phyloP scores from a whole-genome alignment of 108 stramenopile species.

The Phaeodactylum tricornutum region DNA sequence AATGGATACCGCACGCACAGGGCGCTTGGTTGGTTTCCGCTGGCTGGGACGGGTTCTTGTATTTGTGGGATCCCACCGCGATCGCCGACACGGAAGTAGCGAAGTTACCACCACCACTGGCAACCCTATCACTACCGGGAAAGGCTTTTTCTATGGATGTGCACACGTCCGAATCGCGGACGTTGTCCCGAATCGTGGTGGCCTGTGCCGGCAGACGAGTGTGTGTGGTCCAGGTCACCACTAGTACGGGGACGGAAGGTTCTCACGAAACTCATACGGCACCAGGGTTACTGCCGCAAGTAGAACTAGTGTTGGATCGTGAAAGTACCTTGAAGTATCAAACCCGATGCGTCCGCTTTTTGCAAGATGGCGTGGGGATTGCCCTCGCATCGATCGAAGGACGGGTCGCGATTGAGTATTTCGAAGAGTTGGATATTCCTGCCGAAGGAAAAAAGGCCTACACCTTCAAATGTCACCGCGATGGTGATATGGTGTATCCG shows the following conservation, averaged over 20 bases:
- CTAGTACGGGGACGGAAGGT: slow-evolving; percentile 2
- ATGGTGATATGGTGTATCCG: slow-evolving; percentile 85
- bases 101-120: neutral
- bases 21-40: slow-evolving; percentile 59
- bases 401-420: slow-evolving; percentile 92
- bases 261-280: slow-evolving; percentile 1
- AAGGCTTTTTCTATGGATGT: slow-evolving; percentile 81
- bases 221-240: slow-evolving; percentile 44
- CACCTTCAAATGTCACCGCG: slow-evolving; percentile 98
- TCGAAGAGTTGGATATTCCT: slow-evolving; percentile 47
- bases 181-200: slow-evolving; percentile 35
- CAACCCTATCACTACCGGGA: slow-evolving; percentile 34
- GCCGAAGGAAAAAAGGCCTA: slow-evolving; percentile 50
- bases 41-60: slow-evolving; percentile 57
- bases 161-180: no score
- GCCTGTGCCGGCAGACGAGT: slow-evolving; percentile 57
- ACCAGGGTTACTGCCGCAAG: no score
- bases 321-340: slow-evolving; percentile 84
- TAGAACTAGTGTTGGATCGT: slow-evolving; percentile 43
- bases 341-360: slow-evolving; percentile 71
- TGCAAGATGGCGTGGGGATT: slow-evolving; percentile 66
- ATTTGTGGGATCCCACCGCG: slow-evolving; percentile 62
- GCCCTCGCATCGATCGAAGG: slow-evolving; percentile 94
- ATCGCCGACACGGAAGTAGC: neutral
- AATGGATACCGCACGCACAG: no score